Percentiles rank a stretch among this genome's conserved stretches.
phyloP scores from a whole-genome alignment of 352 stramenopile species.

The Globisporangium spiculum region DNA sequence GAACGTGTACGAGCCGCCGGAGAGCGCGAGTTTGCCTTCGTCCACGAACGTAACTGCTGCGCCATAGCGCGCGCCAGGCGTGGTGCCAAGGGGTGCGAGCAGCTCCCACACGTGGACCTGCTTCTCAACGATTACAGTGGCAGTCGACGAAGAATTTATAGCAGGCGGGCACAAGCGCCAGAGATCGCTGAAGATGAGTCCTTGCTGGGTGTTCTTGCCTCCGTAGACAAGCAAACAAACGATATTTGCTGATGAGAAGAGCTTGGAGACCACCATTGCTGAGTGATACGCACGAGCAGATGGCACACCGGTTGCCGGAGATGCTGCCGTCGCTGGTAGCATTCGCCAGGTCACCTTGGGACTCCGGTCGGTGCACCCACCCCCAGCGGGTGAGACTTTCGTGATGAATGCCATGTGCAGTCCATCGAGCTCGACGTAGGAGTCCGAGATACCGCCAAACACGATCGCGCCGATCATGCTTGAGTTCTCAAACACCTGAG shows the following conservation, averaged over 20 bases:
- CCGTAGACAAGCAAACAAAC: slow-evolving; percentile 58
- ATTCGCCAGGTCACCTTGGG: slow-evolving; percentile 41
- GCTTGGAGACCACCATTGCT: slow-evolving; percentile 33
- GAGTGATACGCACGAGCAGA: slow-evolving; percentile 46
- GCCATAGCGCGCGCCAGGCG: slow-evolving; percentile 54
- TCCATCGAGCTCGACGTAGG: slow-evolving; percentile 37
- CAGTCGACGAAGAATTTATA: not conserved
- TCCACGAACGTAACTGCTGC: slow-evolving; percentile 52
- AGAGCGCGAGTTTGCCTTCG: slow-evolving; percentile 53
- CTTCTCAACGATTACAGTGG: slow-evolving; percentile 28
- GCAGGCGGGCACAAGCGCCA: slow-evolving; percentile 53
- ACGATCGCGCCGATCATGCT: slow-evolving; percentile 37
- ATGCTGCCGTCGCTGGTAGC: slow-evolving; percentile 17
- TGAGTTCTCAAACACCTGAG: slow-evolving; percentile 50
- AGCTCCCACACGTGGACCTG: slow-evolving; percentile 56
- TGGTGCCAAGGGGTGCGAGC: slow-evolving; percentile 43
- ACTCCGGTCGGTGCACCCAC: slow-evolving; percentile 20
- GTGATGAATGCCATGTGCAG: slow-evolving; percentile 50
- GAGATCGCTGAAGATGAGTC: slow-evolving; percentile 67
- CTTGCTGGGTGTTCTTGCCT: slow-evolving; percentile 41
- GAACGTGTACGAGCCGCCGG: slow-evolving; percentile 70
- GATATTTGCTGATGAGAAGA: slow-evolving; percentile 27
- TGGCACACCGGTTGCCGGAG: slow-evolving; percentile 18
- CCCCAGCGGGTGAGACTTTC: slow-evolving; percentile 19
- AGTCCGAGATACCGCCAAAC: slow-evolving; percentile 46